Evolutionary conservation across 352 stramenopile genomes (phyloP).

Genomic region (Pythium dissotocum): DNA sequence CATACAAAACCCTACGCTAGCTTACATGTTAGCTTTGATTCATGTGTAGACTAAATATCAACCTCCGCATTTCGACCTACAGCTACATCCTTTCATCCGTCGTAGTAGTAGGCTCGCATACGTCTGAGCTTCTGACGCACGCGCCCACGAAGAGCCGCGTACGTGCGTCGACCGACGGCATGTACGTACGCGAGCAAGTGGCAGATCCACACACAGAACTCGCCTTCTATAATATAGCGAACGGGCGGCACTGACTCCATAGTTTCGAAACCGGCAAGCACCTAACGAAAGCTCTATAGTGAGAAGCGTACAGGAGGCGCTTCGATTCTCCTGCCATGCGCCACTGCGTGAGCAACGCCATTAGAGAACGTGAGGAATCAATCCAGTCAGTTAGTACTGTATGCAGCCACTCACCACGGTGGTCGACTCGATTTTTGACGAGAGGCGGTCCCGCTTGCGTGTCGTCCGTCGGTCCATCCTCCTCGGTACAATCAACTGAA

Average conservation of each 20-base stretch:
- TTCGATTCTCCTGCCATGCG: not conserved
- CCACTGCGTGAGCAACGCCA: not conserved
- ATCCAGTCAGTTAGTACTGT: not conserved
- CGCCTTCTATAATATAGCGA: not conserved
- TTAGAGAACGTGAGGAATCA: not conserved
- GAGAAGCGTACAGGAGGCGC: not conserved
- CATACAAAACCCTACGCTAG: not conserved
- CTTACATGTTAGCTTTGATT: not conserved
- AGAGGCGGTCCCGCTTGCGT: not conserved
- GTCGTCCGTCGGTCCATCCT: slow-evolving; percentile 2
- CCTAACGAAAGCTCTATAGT: not conserved
- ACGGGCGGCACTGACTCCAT: not conserved
- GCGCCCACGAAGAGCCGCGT: not conserved
- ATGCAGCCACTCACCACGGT: not conserved
- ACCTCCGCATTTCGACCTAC: not conserved
- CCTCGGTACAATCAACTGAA: not conserved
- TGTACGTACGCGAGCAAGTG: not conserved
- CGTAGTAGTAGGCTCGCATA: not conserved
- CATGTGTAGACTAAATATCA: slow-evolving; percentile 15
- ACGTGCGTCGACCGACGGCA: not conserved
- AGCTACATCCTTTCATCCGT: too few species aligned
- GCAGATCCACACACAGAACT: not conserved
- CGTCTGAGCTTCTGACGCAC: not conserved
- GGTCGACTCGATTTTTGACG: slow-evolving; percentile 1
- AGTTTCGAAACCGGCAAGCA: not conserved